Evolutionary conservation across 2,329 filamentous ascomycete species (phyloP), one percentile per base, ranked within the genome.

Genomic region (Calycina herbarum): DNA sequence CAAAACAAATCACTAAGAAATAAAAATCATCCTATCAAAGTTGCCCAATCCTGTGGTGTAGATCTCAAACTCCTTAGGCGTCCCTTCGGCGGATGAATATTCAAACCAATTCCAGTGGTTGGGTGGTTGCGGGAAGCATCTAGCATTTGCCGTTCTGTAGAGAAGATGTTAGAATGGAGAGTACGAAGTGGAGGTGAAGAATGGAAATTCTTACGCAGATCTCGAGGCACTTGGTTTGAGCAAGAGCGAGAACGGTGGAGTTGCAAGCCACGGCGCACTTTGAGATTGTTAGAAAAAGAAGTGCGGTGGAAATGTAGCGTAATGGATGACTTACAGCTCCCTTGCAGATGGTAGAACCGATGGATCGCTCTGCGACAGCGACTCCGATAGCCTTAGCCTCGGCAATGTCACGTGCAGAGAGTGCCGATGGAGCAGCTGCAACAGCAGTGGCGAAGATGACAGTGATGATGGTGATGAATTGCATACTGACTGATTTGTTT

Each of bases 181-280:
- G 11, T 24, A 48, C 8, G 42, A 51, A 13, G 48, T 24, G 27
- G 11, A 33, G 31, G 20, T 8, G 7, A 3, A n/a, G 11, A 35
- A 15, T 10, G 51, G 13, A 6, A 56, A 58, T 1, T 58, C 64
- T 61, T 61, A 66, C 64, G 57, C 64, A 66, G 27, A 66, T 48
- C 38, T 66, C 8, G 17, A 66, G 57, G 57, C 64, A 66, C 61
- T 66, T 38, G 11, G 31, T 58, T 38, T 66, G 64, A 56, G 42
- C 64, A 29, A 66, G 42, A 61, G 64, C 64, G 1, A 66, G 57
- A 54, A 66, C 24, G 4, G 64, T 66, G 17, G 64, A 66, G 61
- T 66, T 66, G 57, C 64, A 66, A 48, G 64, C 48, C 48, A 66
- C 61, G 29, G 62, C 61, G 57, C 64, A 66, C 64, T 66, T 38